Percentiles rank a stretch among this genome's conserved stretches.
Evolutionary conservation across 768 basidiomycete genomes (phyloP).

Genomic region (Dictyophora rubrovolvata): DNA sequence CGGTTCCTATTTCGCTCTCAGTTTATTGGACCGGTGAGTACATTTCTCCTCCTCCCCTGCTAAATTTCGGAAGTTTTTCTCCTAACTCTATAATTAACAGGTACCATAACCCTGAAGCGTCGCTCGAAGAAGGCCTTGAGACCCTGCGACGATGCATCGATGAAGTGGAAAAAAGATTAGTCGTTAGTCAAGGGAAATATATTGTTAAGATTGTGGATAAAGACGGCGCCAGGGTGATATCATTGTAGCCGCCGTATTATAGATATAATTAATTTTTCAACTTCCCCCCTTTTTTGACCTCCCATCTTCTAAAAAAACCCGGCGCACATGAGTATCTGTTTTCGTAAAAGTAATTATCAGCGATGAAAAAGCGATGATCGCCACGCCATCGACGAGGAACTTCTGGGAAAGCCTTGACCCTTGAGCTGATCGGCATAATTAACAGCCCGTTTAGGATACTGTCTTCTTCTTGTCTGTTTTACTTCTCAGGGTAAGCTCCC

Average conservation of each 20-base stretch:
- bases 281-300: not conserved
- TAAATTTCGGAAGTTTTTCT: not conserved
- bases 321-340: not conserved
- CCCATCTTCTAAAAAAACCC: not conserved
- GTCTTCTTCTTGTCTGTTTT: no score
- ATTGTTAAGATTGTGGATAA: slow-evolving; percentile 89
- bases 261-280: not conserved
- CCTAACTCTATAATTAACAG: slow-evolving; percentile 25
- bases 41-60: not conserved
- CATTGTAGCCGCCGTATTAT: slow-evolving; percentile 34
- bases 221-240: slow-evolving; percentile 76
- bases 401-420: no score
- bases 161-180: slow-evolving; percentile 76
- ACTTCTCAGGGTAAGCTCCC: no score
- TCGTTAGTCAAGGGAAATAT: slow-evolving; percentile 72
- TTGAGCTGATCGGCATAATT: no score
- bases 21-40: slow-evolving; percentile 79
- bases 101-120: slow-evolving; percentile 84
- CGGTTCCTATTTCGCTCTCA: slow-evolving; percentile 83
- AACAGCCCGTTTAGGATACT: no score
- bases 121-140: slow-evolving; percentile 76
- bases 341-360: no score
- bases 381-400: no score
- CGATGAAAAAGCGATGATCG: no score
- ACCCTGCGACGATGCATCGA: slow-evolving; percentile 78